Percentiles rank a stretch among this genome's conserved stretches.
These are phyloP conservation scores for Kuraishia capsulata DNA, from an alignment of 805 yeast species.

Conservation along the genomic window DNA sequence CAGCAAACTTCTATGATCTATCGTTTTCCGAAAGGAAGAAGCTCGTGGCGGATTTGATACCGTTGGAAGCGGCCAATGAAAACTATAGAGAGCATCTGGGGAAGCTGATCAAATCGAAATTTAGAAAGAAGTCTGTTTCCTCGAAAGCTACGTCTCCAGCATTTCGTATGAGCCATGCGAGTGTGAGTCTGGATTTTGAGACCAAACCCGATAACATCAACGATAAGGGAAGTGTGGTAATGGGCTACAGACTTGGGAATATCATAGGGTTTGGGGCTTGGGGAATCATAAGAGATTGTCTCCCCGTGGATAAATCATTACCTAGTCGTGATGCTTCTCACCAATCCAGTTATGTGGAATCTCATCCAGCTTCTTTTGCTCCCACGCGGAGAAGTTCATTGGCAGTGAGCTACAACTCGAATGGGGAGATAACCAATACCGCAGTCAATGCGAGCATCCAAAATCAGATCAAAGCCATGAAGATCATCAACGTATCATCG, in stretches of 20 bases:
- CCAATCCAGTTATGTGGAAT: neutral
- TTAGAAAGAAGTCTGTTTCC: neutral
- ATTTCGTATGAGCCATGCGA: neutral
- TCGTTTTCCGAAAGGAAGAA: conserved; percentile 45
- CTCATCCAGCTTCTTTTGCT: conserved; percentile 2
- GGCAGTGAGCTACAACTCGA: conserved; percentile 6
- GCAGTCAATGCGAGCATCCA: neutral
- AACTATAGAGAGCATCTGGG: conserved; percentile 22
- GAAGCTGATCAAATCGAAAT: conserved; percentile 16
- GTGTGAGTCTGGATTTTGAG: neutral
- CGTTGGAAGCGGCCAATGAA: conserved; percentile 16
- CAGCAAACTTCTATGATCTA: conserved; percentile 37
- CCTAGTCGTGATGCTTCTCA: neutral
- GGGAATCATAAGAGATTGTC: conserved; percentile 76
- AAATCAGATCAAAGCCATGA: conserved; percentile 12
- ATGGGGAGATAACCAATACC: conserved; percentile 11
- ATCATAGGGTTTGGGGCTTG: conserved; percentile 86
- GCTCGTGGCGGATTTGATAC: conserved; percentile 14
- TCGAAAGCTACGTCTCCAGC: conserved; percentile 3
- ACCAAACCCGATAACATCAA: conserved; percentile 26
- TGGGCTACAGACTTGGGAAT: conserved; percentile 56
- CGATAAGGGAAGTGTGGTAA: conserved; percentile 59
- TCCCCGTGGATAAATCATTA: conserved; percentile 10
- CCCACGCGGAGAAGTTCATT: conserved; percentile 3
- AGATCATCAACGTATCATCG: conserved; percentile 22